Evolutionary conservation across 352 stramenopile species (phyloP).

Genomic region (Phytopythium ostracodes): DNA sequence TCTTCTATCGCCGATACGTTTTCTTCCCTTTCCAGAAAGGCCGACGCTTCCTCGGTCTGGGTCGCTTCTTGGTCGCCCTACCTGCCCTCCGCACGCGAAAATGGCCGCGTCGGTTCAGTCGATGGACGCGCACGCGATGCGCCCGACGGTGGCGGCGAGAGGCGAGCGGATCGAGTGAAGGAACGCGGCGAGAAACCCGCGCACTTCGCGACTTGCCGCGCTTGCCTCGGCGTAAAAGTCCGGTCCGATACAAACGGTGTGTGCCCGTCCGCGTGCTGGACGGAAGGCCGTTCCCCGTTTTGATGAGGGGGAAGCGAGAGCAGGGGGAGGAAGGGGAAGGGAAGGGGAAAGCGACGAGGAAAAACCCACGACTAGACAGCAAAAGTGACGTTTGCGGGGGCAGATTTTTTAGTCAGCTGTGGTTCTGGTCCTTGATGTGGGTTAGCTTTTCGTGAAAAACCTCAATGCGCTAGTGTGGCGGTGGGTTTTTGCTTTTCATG

Average conservation of each 20-base stretch:
- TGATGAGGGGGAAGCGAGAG: not conserved
- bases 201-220: not conserved
- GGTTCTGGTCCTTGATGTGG: not conserved
- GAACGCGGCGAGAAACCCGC: not conserved
- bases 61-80: not conserved
- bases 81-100: not conserved
- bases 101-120: not conserved
- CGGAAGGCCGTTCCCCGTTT: conserved; percentile 1
- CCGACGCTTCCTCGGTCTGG: not conserved
- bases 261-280: not conserved
- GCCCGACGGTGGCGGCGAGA: not conserved
- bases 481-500: not conserved
- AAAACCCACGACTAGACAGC: conserved; percentile 1
- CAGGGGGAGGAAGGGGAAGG: not conserved
- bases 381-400: not conserved
- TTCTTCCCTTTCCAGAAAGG: not conserved
- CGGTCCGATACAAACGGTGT: conserved; percentile 10
- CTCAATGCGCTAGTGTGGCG: not conserved
- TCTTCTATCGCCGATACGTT: not conserved
- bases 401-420: not conserved
- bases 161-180: not conserved
- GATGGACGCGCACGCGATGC: not conserved
- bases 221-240: not conserved
- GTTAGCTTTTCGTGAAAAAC: not conserved
- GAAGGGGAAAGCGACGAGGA: not conserved